Evolutionary conservation across 345 rosid species (phyloP).

Genomic region (Gossypium longicalyx): DNA sequence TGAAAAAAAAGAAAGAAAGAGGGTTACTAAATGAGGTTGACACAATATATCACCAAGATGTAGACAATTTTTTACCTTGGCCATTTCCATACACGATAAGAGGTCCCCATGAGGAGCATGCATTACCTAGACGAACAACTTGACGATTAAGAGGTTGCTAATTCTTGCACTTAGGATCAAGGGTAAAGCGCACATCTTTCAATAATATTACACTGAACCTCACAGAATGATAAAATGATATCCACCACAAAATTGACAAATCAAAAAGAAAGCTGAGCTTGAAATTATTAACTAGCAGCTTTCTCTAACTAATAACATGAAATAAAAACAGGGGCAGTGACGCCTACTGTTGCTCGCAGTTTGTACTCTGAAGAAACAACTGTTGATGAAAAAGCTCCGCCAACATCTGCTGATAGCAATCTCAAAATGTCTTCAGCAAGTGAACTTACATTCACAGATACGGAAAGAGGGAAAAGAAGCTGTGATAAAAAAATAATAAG

Average conservation of each 20-base stretch:
- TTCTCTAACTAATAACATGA: neutral
- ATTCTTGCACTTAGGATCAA: neutral
- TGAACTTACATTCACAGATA: conserved; percentile 50
- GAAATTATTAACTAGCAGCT: neutral
- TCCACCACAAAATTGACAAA: neutral
- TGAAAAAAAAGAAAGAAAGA: neutral
- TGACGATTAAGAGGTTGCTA: conserved; percentile 8
- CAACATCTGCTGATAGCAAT: conserved; percentile 40
- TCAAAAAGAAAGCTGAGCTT: neutral
- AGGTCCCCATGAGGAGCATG: conserved; percentile 90
- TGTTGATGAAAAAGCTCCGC: conserved; percentile 39
- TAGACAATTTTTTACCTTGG: conserved; percentile 48
- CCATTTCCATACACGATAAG: conserved; percentile 80
- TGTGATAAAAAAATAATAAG: conserved; percentile 19
- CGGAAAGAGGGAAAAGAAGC: conserved; percentile 85
- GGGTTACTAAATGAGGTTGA: neutral
- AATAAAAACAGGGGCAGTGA: neutral
- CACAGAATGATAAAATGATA: neutral
- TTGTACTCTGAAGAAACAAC: conserved; percentile 65
- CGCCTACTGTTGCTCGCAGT: conserved; percentile 65
- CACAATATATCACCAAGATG: neutral
- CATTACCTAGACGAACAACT: conserved; percentile 40
- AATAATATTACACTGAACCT: neutral
- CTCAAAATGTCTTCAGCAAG: conserved; percentile 54
- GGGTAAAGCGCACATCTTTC: neutral